Percentiles rank a stretch among this genome's conserved stretches.
phyloP scores from a whole-genome alignment of 805 yeast genomes.

The Blastobotrys robertii region DNA sequence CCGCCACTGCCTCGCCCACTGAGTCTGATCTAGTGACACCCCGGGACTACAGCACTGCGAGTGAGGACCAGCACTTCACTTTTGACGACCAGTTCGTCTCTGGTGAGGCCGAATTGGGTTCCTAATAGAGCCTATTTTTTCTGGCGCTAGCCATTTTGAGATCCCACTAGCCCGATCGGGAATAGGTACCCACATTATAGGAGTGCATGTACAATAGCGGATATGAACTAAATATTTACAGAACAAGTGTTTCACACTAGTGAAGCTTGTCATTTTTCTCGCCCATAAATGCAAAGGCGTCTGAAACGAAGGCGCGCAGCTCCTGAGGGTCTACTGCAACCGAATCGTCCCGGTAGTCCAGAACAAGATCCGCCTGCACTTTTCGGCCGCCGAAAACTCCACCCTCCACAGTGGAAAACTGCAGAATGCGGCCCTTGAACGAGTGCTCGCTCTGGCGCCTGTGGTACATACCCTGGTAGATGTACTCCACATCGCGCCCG shows the following conservation, averaged over 20 bases:
- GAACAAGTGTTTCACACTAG: neutral
- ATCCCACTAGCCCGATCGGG: too few relatives aligned
- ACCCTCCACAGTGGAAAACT: constrained; percentile 43
- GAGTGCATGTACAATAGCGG: too few relatives aligned
- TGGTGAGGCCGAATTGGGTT: too few relatives aligned
- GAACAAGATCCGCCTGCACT: constrained; percentile 40
- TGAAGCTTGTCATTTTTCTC: neutral
- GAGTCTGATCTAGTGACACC: too few relatives aligned
- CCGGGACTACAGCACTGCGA: too few relatives aligned
- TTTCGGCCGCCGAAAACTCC: constrained; percentile 48
- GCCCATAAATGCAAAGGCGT: constrained; percentile 12
- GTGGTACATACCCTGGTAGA: constrained; percentile 35
- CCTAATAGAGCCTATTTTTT: too few relatives aligned
- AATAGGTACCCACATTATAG: too few relatives aligned
- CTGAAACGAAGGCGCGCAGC: constrained; percentile 8
- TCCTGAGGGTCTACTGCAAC: constrained; percentile 5
- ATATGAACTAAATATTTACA: too few relatives aligned
- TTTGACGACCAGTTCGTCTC: too few relatives aligned
- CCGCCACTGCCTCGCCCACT: too few relatives aligned
- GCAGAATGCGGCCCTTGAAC: constrained; percentile 30
- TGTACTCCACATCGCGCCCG: constrained; percentile 34
- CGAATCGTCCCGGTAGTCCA: constrained; percentile 19
- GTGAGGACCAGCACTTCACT: too few relatives aligned
- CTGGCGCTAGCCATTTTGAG: too few relatives aligned
- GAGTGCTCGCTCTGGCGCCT: constrained; percentile 37